Percentiles rank a stretch among this genome's conserved stretches.
Conservation (phyloP, 345 rosid genomes). For the Brassica napus region Da-Ae NC_063446.1:41404501-41405000, state of each 20-base stretch:
- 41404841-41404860: slow-evolving; percentile 76
- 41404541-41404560: slow-evolving; percentile 95
- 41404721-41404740: slow-evolving; percentile 22
- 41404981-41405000: background rate
- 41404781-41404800: slow-evolving; percentile 72
- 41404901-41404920: slow-evolving; percentile 82
- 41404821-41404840: slow-evolving; percentile 57
- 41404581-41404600: slow-evolving; percentile 67
- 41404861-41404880: slow-evolving; percentile 60
- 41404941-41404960: slow-evolving; percentile 22
- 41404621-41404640: slow-evolving; percentile 90
- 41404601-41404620: slow-evolving; percentile 67
- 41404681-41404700: slow-evolving; percentile 54
- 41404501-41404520: slow-evolving; percentile 9
- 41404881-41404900: slow-evolving; percentile 90
- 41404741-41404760: background rate
- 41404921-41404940: slow-evolving; percentile 53
- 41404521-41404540: slow-evolving; percentile 46
- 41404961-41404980: background rate
- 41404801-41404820: slow-evolving; percentile 64
- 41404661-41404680: slow-evolving; percentile 69
- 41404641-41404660: slow-evolving; percentile 70
- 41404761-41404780: slow-evolving; percentile 12
- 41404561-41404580: slow-evolving; percentile 76
- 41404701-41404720: slow-evolving; percentile 61